phyloP scores from a whole-genome alignment of 768 basidiomycete genomes.

The Serpula lacrymans region DNA sequence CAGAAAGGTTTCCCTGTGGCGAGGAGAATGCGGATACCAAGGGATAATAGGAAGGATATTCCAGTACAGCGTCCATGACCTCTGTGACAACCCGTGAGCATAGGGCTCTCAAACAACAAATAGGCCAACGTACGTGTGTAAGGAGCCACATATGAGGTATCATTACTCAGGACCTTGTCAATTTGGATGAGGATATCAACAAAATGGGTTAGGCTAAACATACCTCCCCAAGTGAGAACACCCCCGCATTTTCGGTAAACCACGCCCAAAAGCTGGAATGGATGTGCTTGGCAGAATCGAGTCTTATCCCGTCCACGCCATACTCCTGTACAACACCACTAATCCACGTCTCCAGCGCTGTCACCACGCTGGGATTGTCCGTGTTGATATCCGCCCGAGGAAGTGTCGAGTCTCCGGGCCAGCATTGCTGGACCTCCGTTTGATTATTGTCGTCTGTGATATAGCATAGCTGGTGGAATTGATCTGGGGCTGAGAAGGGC shows the following conservation, averaged over 20 bases:
- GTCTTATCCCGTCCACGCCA: slow-evolving; percentile 50
- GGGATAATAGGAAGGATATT: slow-evolving; percentile 48
- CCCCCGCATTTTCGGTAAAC: slow-evolving; percentile 44
- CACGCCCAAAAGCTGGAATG: slow-evolving; percentile 51
- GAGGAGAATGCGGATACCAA: slow-evolving; percentile 39
- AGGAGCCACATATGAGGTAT: slow-evolving; percentile 33
- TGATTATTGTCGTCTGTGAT: slow-evolving; percentile 42
- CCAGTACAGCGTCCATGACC: slow-evolving; percentile 42
- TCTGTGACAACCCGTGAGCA: no score
- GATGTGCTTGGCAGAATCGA: slow-evolving; percentile 61
- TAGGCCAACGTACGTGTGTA: slow-evolving; percentile 41
- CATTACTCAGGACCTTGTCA: slow-evolving; percentile 37
- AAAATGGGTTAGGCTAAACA: slow-evolving; percentile 40
- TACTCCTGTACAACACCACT: slow-evolving; percentile 43
- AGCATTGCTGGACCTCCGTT: slow-evolving; percentile 53
- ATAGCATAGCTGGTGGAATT: slow-evolving; percentile 40
- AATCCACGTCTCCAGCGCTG: slow-evolving; percentile 46
- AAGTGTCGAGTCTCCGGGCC: slow-evolving; percentile 52
- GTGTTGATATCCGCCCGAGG: slow-evolving; percentile 61
- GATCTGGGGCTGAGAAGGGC: slow-evolving; percentile 32
- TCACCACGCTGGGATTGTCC: slow-evolving; percentile 42
- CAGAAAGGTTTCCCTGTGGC: slow-evolving; percentile 29
- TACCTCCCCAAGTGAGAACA: slow-evolving; percentile 54
- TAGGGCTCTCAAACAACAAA: no score
- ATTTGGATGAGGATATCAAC: slow-evolving; percentile 28